Evolutionary conservation across 306 rosid species (phyloP).

Genomic region (Sophora flavescens): DNA sequence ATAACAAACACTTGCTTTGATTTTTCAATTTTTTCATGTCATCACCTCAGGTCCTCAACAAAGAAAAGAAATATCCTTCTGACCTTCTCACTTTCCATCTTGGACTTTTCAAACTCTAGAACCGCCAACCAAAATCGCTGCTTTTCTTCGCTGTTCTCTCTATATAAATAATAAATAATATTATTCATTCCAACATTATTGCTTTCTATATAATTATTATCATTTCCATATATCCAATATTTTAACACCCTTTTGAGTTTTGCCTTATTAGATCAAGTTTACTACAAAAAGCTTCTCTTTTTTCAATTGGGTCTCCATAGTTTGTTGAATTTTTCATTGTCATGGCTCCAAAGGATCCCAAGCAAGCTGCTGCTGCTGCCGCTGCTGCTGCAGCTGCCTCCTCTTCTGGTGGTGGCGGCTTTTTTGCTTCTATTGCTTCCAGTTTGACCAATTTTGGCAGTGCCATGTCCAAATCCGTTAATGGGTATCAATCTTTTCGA

Average conservation of each 20-base stretch:
- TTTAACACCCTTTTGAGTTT: slow-evolving; percentile 23
- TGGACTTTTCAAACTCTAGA: slow-evolving; percentile 63
- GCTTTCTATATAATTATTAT: background rate
- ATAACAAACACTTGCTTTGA: background rate
- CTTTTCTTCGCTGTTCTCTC: slow-evolving; percentile 54
- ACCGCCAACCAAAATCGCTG: slow-evolving; percentile 63
- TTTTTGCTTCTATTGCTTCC: slow-evolving; percentile 77
- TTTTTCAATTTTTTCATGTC: background rate
- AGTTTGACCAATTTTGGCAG: slow-evolving; percentile 66
- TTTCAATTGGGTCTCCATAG: slow-evolving; percentile 31
- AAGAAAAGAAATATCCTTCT: background rate
- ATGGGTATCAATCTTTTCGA: slow-evolving; percentile 55
- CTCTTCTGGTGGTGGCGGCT: slow-evolving; percentile 50
- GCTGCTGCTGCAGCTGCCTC: slow-evolving; percentile 30
- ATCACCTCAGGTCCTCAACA: background rate
- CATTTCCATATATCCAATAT: background rate
- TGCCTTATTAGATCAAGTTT: slow-evolving; percentile 43
- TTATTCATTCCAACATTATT: background rate
- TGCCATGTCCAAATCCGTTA: slow-evolving; percentile 78
- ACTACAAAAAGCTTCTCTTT: slow-evolving; percentile 15
- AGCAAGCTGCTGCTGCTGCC: slow-evolving; percentile 52
- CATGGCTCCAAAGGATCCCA: slow-evolving; percentile 76
- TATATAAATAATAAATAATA: background rate
- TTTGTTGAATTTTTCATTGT: slow-evolving; percentile 45
- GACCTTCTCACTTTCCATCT: background rate